These are phyloP conservation scores for Omphalea diandra DNA, from an alignment of 441 rosid genomes.

Conservation along the genomic window DNA sequence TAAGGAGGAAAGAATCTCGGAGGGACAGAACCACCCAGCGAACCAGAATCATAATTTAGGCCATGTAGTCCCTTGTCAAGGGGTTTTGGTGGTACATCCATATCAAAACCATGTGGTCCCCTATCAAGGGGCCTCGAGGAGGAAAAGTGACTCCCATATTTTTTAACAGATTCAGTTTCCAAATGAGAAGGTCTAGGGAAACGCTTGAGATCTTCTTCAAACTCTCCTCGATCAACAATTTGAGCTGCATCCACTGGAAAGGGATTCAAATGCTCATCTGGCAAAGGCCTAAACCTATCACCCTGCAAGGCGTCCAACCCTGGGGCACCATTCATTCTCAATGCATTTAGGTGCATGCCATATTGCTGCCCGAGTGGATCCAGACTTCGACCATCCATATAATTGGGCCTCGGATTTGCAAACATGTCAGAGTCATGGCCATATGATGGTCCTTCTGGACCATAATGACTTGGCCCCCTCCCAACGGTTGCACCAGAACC, in stretches of 20 bases:
- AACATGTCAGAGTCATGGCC: conserved; percentile 35
- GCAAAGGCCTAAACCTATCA: conserved; percentile 40
- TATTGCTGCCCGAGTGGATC: conserved; percentile 35
- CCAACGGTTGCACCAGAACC: conserved; percentile 36
- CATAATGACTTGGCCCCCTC: conserved; percentile 38
- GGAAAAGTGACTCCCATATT: conserved; percentile 37
- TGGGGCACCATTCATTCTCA: conserved; percentile 40
- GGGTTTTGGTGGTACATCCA: conserved; percentile 33
- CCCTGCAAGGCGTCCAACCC: conserved; percentile 33
- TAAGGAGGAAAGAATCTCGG: conserved; percentile 49
- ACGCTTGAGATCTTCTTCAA: conserved; percentile 50
- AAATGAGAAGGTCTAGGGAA: conserved; percentile 43
- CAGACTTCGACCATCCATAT: conserved; percentile 36
- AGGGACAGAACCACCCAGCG: conserved; percentile 36
- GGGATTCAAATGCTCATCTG: conserved; percentile 37
- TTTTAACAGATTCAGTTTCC: conserved; percentile 36
- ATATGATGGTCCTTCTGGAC: conserved; percentile 33
- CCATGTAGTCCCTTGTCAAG: conserved; percentile 38
- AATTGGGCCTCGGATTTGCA: conserved; percentile 30
- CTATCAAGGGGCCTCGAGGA: conserved; percentile 46
- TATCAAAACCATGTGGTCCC: conserved; percentile 39
- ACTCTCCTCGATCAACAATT: conserved; percentile 36
- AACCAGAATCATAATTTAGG: conserved; percentile 28
- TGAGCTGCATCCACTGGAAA: conserved; percentile 36
- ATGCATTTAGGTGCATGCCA: conserved; percentile 25